Conservation (phyloP, 352 stramenopile genomes). For the Globisporangium polare region DNA sequence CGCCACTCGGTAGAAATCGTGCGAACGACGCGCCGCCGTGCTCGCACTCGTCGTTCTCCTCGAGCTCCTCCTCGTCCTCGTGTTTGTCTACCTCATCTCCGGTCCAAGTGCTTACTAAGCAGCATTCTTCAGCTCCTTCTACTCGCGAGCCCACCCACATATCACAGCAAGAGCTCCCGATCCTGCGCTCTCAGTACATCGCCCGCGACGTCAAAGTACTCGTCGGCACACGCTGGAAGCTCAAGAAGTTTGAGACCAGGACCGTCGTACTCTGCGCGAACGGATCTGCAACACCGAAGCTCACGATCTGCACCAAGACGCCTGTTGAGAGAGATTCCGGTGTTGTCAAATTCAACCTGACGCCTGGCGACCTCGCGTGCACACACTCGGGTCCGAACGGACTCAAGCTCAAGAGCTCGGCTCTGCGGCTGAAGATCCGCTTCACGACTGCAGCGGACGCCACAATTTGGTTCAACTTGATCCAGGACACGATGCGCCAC, state of each 20-base stretch:
- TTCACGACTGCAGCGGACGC: constrained; percentile 50
- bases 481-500: constrained; percentile 33
- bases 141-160: background rate
- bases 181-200: constrained; percentile 47
- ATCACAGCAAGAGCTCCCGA: constrained; percentile 26
- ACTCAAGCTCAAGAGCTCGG: constrained; percentile 34
- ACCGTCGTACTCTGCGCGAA: constrained; percentile 19
- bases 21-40: background rate
- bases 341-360: constrained; percentile 22
- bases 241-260: constrained; percentile 43
- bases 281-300: constrained; percentile 9
- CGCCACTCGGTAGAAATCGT: background rate
- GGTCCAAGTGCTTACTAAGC: constrained; percentile 2
- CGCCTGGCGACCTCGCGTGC: constrained; percentile 27
- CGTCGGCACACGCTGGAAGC: constrained; percentile 39
- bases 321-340: constrained; percentile 8
- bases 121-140: background rate
- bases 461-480: constrained; percentile 37
- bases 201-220: constrained; percentile 40
- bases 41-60: background rate
- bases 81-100: constrained; percentile 1
- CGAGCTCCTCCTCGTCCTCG: background rate
- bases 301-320: constrained; percentile 20
- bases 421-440: constrained; percentile 37
- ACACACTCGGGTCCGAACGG: constrained; percentile 17